Evolutionary conservation across 768 basidiomycete species (phyloP).

Genomic region (Pholiota molesta): DNA sequence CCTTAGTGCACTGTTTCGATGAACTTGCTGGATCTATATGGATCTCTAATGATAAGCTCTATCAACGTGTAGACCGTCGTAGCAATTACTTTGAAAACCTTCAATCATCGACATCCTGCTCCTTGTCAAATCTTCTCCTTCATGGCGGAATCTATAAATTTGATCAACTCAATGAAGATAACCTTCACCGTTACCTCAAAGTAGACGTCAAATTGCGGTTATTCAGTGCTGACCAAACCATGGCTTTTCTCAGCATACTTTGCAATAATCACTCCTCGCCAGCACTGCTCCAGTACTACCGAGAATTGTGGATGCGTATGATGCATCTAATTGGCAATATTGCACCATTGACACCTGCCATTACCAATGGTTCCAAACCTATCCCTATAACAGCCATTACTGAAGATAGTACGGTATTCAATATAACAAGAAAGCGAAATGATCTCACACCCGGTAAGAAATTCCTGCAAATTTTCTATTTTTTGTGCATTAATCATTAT

Average conservation of each 20-base stretch:
- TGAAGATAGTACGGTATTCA: neutral
- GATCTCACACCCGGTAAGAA: neutral
- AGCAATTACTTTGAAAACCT: neutral
- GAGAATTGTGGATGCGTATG: too few species aligned
- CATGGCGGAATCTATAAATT: neutral
- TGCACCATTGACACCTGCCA: too few species aligned
- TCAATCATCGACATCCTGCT: neutral
- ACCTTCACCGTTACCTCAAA: neutral
- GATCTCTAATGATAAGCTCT: neutral
- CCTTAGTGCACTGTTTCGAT: constrained; percentile 20
- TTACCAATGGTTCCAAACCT: too few species aligned
- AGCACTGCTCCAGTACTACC: too few species aligned
- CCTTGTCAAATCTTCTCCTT: neutral
- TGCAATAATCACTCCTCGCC: too few species aligned
- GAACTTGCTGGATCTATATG: constrained; percentile 10
- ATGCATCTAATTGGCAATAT: too few species aligned
- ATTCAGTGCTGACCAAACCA: neutral
- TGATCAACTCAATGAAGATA: neutral
- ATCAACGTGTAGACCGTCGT: neutral
- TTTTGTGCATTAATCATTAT: neutral
- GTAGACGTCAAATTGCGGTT: neutral
- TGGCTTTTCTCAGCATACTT: too few species aligned
- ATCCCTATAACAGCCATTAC: too few species aligned
- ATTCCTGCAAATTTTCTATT: neutral
- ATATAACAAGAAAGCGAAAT: too few species aligned